A percentile compares a stretch with the other conserved stretches of the same genome.
These are phyloP conservation scores for Erigeron canadensis DNA, from an alignment of 129 eudicot species.

Conservation along the genomic window DNA sequence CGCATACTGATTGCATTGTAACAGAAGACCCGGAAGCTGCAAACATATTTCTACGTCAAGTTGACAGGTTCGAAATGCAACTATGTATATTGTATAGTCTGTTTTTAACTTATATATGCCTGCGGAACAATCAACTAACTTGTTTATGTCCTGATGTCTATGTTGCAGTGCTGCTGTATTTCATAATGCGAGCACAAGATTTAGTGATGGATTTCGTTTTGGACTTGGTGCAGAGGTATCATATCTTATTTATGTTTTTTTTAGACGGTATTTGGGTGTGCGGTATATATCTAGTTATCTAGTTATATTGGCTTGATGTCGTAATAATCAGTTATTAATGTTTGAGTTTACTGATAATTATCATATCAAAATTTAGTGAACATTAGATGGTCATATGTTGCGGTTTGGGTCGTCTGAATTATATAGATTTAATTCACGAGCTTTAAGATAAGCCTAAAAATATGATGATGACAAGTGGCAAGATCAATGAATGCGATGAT, in stretches of 20 bases:
- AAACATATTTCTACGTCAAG: slow-evolving; percentile 66
- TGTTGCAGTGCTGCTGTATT: slow-evolving; percentile 92
- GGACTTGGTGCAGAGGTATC: slow-evolving; percentile 98
- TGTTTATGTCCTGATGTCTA: background rate
- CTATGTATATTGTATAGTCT: background rate
- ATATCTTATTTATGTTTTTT: slow-evolving; percentile 2
- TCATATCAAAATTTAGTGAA: background rate
- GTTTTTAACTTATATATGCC: background rate
- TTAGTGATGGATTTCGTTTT: slow-evolving; percentile 92
- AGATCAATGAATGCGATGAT: no score
- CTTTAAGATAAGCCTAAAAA: no score
- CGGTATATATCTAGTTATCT: background rate
- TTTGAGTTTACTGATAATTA: background rate
- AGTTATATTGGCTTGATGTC: background rate
- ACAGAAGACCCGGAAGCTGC: slow-evolving; percentile 81
- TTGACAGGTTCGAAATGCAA: slow-evolving; percentile 65
- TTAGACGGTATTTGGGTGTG: background rate
- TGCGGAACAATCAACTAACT: background rate
- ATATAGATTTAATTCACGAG: no score
- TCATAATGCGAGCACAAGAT: slow-evolving; percentile 97
- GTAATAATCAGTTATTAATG: background rate
- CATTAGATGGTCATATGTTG: background rate
- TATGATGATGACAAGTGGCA: no score
- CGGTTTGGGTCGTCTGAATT: no score
- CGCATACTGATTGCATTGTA: slow-evolving; percentile 86